phyloP scores from a whole-genome alignment of 768 basidiomycete species.

The Russula vinacea region DNA sequence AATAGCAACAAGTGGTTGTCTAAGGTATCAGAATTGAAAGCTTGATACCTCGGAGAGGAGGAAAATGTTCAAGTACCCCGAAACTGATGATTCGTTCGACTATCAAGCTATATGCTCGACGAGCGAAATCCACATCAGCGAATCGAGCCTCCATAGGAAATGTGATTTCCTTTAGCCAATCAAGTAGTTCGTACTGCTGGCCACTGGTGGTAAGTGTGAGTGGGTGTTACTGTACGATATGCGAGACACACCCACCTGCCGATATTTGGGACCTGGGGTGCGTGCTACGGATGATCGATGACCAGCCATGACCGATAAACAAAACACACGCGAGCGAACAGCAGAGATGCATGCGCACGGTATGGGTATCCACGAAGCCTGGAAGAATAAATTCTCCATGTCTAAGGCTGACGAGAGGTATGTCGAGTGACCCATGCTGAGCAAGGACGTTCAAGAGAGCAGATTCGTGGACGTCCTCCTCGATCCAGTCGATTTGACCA shows the following conservation, averaged over 20 bases:
- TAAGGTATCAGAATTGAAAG: slow-evolving; percentile 35
- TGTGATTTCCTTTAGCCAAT: slow-evolving; percentile 82
- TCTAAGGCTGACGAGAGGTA: slow-evolving; percentile 41
- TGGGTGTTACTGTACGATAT: slow-evolving; percentile 12
- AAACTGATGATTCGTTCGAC: slow-evolving; percentile 66
- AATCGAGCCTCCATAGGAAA: slow-evolving; percentile 88
- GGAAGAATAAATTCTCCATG: slow-evolving; percentile 70
- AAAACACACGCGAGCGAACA: not conserved
- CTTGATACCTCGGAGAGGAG: not conserved
- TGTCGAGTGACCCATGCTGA: slow-evolving; percentile 44
- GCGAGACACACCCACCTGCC: slow-evolving; percentile 46
- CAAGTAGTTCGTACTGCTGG: slow-evolving; percentile 79
- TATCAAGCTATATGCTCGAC: slow-evolving; percentile 62
- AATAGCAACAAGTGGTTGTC: slow-evolving; percentile 96
- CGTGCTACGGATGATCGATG: slow-evolving; percentile 50
- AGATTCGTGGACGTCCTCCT: slow-evolving; percentile 50
- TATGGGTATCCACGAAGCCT: slow-evolving; percentile 90
- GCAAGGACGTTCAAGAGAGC: slow-evolving; percentile 50
- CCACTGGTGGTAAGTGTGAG: slow-evolving; percentile 48
- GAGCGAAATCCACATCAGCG: slow-evolving; percentile 64
- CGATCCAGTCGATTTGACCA: slow-evolving; percentile 71
- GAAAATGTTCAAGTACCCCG: slow-evolving; percentile 55
- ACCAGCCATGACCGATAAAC: not conserved
- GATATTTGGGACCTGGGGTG: slow-evolving; percentile 73
- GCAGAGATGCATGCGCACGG: slow-evolving; percentile 47